Evolutionary conservation across 805 yeast species (phyloP).

Genomic region (Monosporozyma aquatica): DNA sequence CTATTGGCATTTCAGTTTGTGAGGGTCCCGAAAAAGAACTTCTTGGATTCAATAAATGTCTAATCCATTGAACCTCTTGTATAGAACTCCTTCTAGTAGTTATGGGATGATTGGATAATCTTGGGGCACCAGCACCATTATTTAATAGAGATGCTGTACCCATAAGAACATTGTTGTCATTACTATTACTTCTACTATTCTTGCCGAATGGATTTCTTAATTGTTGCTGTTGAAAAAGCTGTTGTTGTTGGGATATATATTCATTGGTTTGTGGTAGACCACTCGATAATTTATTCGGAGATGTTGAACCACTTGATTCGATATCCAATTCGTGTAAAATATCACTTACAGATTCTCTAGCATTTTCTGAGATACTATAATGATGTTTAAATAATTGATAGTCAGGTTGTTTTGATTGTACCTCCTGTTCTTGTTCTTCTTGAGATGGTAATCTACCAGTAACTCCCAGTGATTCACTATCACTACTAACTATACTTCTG

Average conservation of each 20-base stretch:
- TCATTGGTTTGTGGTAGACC: neutral
- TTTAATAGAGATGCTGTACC: too few species aligned
- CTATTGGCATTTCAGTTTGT: slow-evolving; percentile 10
- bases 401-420: slow-evolving; percentile 10
- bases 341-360: slow-evolving; percentile 17
- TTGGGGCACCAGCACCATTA: too few species aligned
- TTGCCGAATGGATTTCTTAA: slow-evolving; percentile 1
- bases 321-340: slow-evolving; percentile 16
- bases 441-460: too few species aligned
- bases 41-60: slow-evolving; percentile 29
- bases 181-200: neutral
- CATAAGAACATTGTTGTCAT: neutral
- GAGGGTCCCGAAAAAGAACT: slow-evolving; percentile 29
- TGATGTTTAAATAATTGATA: slow-evolving; percentile 23
- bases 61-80: slow-evolving; percentile 27
- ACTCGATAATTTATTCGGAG: neutral
- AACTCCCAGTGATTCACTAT: too few species aligned
- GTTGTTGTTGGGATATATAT: slow-evolving; percentile 1
- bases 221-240: neutral
- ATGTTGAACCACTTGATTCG: neutral
- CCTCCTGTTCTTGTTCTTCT: too few species aligned
- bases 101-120: slow-evolving; percentile 6
- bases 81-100: slow-evolving; percentile 21
- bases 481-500: too few species aligned
- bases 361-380: slow-evolving; percentile 21